Evolutionary conservation across 176 grass and related monocot genomes (phyloP).

Genomic region (Musa troglodytarum): DNA sequence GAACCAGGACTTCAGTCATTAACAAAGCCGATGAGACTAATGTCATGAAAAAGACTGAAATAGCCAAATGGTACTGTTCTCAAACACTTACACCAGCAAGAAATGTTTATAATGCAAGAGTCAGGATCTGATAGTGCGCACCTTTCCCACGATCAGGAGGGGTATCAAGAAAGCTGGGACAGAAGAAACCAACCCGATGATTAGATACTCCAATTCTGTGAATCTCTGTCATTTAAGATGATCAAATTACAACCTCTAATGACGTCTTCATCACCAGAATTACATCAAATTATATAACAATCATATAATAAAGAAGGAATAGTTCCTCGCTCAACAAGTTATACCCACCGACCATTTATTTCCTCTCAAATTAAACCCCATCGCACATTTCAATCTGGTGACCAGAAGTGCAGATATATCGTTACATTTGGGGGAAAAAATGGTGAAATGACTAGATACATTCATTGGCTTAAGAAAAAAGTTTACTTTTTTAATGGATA

Average conservation of each 20-base stretch:
- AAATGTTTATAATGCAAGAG: background rate
- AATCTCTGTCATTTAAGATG: slow-evolving; percentile 45
- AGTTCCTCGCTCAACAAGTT: too few relatives aligned
- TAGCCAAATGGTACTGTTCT: background rate
- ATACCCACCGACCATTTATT: too few relatives aligned
- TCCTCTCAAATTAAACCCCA: too few relatives aligned
- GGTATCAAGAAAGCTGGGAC: slow-evolving; percentile 69
- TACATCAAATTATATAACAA: slow-evolving; percentile 5
- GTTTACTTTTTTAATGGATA: background rate
- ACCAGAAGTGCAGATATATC: too few relatives aligned
- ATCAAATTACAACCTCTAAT: background rate
- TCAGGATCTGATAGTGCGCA: slow-evolving; percentile 4
- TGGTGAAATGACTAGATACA: too few relatives aligned
- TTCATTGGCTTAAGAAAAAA: too few relatives aligned
- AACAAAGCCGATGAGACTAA: background rate
- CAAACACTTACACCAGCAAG: background rate
- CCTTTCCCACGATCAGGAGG: slow-evolving; percentile 72
- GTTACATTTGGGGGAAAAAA: too few relatives aligned
- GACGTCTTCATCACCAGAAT: background rate
- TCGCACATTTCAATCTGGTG: too few relatives aligned
- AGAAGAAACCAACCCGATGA: slow-evolving; percentile 68
- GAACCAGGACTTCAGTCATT: background rate
- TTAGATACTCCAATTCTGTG: slow-evolving; percentile 79
- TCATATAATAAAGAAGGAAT: background rate
- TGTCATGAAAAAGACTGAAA: background rate